Evolutionary conservation across 306 rosid species (phyloP).

Genomic region (Lithocarpus polystachyus): DNA sequence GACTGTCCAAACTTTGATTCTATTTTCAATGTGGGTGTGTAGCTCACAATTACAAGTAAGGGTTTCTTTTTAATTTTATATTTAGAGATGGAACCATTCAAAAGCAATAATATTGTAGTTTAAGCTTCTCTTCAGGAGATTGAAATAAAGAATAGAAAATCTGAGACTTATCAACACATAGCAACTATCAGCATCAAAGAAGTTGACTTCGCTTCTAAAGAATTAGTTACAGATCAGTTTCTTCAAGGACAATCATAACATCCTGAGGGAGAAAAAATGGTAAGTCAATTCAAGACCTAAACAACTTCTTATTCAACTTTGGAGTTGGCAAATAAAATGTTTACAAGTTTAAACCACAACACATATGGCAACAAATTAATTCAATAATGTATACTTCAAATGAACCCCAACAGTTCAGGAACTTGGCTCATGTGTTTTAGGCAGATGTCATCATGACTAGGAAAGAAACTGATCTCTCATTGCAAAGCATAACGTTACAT

Average conservation of each 20-base stretch:
- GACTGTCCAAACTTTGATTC: neutral
- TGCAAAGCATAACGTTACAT: neutral
- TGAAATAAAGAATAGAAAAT: neutral
- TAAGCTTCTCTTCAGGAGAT: neutral
- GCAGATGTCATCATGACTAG: too few species aligned
- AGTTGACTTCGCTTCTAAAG: neutral
- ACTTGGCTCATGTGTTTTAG: too few species aligned
- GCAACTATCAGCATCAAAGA: neutral
- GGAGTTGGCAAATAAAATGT: constrained; percentile 16
- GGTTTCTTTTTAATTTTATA: neutral
- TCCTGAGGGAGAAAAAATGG: neutral
- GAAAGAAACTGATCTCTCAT: neutral
- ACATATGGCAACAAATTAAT: neutral
- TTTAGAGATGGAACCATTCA: neutral
- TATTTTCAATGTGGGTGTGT: neutral
- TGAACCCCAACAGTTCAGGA: too few species aligned
- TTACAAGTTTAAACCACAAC: neutral
- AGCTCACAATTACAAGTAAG: neutral
- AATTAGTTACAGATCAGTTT: neutral
- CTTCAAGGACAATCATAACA: neutral
- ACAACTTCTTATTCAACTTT: neutral
- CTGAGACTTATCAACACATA: constrained; percentile 20
- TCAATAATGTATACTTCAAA: neutral
- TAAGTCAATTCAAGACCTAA: constrained; percentile 9
- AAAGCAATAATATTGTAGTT: neutral